Conservation (phyloP, 768 basidiomycete genomes). For the Lentinula detonsa region DNA sequence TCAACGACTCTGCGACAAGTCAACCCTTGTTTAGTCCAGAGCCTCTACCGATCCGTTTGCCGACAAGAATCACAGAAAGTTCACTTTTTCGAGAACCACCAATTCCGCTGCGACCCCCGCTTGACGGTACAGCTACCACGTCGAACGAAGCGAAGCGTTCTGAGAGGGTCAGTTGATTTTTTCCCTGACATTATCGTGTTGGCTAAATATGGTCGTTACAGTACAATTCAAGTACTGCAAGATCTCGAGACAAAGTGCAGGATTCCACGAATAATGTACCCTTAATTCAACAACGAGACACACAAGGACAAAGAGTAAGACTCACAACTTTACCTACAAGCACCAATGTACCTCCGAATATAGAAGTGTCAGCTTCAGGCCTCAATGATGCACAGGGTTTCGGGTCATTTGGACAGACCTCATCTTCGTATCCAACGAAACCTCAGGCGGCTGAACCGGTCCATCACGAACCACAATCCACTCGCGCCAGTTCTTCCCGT, state of each 20-base stretch:
- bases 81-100: neutral
- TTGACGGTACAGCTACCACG: neutral
- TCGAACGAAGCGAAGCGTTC: neutral
- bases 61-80: neutral
- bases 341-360: neutral
- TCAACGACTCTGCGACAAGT: neutral
- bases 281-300: neutral
- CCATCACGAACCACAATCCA: neutral
- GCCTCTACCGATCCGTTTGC: neutral
- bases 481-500: neutral
- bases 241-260: neutral
- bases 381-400: neutral
- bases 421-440: neutral
- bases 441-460: neutral
- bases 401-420: neutral
- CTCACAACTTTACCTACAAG: neutral
- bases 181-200: neutral
- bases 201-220: neutral
- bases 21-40: slow-evolving; percentile 1
- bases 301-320: neutral
- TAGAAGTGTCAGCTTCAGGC: neutral
- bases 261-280: neutral
- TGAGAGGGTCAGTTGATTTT: neutral
- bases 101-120: neutral
- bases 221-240: neutral